Evolutionary conservation across 2,329 filamentous ascomycete species (phyloP).

Genomic region (Xylaria sp.): DNA sequence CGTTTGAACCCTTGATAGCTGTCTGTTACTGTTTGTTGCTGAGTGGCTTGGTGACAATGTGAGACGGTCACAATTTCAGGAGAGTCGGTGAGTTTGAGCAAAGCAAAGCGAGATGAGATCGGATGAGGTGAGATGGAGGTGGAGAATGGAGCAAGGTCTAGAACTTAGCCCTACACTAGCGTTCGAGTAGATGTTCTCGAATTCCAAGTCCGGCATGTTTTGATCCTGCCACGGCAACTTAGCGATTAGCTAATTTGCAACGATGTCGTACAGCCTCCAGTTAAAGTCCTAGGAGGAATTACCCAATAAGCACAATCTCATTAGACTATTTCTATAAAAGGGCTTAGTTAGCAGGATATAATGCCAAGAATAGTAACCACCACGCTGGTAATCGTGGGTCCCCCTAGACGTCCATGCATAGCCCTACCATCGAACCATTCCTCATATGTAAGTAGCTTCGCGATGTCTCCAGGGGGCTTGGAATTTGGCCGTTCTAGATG

Average conservation of each 20-base stretch:
- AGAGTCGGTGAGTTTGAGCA: not conserved
- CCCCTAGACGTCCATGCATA: not conserved
- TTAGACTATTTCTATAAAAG: not conserved
- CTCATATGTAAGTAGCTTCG: not conserved
- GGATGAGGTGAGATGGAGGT: not conserved
- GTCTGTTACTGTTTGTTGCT: no score
- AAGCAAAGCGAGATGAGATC: not conserved
- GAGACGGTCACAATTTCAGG: no score
- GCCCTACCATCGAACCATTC: no score
- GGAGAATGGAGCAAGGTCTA: not conserved
- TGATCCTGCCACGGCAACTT: not conserved
- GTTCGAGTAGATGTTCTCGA: not conserved
- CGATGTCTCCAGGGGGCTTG: conserved; percentile 2
- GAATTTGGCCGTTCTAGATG: conserved; percentile 1
- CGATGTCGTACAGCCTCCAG: not conserved
- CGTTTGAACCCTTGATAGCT: no score
- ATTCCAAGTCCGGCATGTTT: conserved; percentile 1
- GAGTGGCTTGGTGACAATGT: no score
- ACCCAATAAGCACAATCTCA: not conserved
- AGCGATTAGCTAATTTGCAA: not conserved
- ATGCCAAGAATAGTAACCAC: conserved; percentile 21
- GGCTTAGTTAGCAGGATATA: not conserved
- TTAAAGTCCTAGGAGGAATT: not conserved
- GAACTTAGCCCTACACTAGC: not conserved
- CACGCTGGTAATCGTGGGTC: conserved; percentile 6